Evolutionary conservation across 306 rosid species (phyloP).

Genomic region (Vicia sativa): DNA sequence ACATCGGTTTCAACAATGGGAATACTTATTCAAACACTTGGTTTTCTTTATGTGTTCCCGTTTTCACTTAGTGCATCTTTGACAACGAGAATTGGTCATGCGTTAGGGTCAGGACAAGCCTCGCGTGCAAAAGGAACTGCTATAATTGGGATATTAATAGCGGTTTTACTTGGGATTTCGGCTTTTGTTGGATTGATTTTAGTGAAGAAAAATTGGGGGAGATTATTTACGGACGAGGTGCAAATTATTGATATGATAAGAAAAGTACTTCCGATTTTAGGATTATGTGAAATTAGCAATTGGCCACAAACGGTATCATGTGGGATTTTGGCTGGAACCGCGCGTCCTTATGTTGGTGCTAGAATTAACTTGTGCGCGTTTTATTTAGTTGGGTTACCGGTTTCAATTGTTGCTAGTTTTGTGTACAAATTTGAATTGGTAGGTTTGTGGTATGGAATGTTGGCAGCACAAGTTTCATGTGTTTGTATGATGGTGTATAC

Average conservation of each 20-base stretch:
- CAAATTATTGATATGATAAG: constrained; percentile 66
- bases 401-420: constrained; percentile 59
- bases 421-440: constrained; percentile 53
- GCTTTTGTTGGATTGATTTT: constrained; percentile 52
- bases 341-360: constrained; percentile 80
- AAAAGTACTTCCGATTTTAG: constrained; percentile 65
- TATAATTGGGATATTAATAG: constrained; percentile 59
- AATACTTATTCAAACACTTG: constrained; percentile 83
- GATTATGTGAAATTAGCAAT: constrained; percentile 75
- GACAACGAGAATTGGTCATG: constrained; percentile 76
- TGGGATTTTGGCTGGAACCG: constrained; percentile 75
- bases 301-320: constrained; percentile 85
- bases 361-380: constrained; percentile 80
- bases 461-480: constrained; percentile 79
- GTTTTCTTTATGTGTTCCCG: constrained; percentile 74
- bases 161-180: constrained; percentile 45
- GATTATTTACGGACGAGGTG: constrained; percentile 66
- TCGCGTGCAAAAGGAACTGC: constrained; percentile 60
- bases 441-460: constrained; percentile 84
- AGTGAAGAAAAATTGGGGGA: constrained; percentile 62
- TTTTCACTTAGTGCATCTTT: constrained; percentile 61
- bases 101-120: constrained; percentile 78
- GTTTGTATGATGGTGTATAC: constrained; percentile 67
- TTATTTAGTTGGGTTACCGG: constrained; percentile 77
- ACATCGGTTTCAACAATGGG: constrained; percentile 90